A percentile compares a stretch with the other conserved stretches of the same genome.
Conservation (phyloP, 148 eudicot genomes). For the Selenicereus undatus region DNA sequence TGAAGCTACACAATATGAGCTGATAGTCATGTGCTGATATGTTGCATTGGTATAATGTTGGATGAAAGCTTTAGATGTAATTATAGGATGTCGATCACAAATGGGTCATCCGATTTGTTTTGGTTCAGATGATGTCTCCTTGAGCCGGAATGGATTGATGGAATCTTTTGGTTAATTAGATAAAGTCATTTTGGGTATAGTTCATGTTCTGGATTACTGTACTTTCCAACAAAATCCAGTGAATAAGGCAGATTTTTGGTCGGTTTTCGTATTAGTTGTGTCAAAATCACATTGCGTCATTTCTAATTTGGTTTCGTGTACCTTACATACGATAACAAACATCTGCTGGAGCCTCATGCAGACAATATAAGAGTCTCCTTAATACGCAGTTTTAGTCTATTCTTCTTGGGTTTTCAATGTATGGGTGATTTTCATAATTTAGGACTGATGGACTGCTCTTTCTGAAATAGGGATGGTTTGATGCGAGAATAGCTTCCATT, state of each 20-base stretch:
- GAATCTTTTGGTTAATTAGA: too few relatives aligned
- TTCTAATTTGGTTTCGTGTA: neutral
- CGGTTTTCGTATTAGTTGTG: neutral
- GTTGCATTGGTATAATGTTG: too few relatives aligned
- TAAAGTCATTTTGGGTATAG: neutral
- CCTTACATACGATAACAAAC: neutral
- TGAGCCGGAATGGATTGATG: neutral
- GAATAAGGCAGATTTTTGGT: neutral
- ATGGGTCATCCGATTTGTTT: too few relatives aligned
- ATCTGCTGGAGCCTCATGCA: neutral
- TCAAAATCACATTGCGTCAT: neutral
- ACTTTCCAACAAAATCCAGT: too few relatives aligned
- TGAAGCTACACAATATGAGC: neutral
- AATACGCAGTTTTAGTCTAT: neutral
- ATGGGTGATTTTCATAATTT: too few relatives aligned
- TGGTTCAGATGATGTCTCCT: neutral
- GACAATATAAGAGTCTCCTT: neutral
- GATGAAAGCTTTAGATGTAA: too few relatives aligned
- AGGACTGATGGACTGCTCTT: neutral
- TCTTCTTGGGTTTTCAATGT: too few relatives aligned
- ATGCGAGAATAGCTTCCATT: constrained; percentile 71
- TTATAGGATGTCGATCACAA: too few relatives aligned
- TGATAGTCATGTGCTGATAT: neutral
- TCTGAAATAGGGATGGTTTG: constrained; percentile 62
- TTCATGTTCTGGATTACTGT: too few relatives aligned